Base-by-base conservation (phyloP, 192 early-diverging fungal genomes). In the Coemansia sp. region DNA sequence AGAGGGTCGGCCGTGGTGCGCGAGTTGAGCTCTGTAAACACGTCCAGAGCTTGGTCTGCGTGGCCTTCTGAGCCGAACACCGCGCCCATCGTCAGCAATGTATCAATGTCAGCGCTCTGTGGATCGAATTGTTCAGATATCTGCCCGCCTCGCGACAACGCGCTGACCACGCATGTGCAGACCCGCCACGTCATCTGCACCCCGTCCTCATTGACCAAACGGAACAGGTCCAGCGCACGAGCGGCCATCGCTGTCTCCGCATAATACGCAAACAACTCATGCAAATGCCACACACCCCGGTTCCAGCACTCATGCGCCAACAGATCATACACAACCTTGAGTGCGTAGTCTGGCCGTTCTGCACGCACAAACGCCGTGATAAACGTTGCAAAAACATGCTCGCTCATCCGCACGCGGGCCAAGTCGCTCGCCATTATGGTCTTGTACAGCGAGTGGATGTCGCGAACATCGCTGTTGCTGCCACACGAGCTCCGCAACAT, bases 311-410 rank as follows among this genome's bases (percentile, higher is more conserved):
- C 67, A 31, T 79, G 71, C 4, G 17, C 38, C 5, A 67, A 26
- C 56, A 79, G 36, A 18, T 67, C 71, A 4, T 61, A 24, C 52
- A 70, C 15, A n/a, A 28, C 67, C 17, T 21, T 21, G 5, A 63
- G 23, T 14, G 76, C 76, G 20, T 64, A 64, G 61, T 72, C 71
- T n/a, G 63, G 5, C 23, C 61, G 52, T 1, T 46, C 42, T 8
- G 31, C 31, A 7, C 64, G 61, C 17, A 79, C 64, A 70, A 79
- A 79, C 47, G 49, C 42, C 54, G 59, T 56, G 23, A 72, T 69
- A n/a, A 79, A 79, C 28, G 60, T 60, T 18, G 63, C 71, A 55
- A 73, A 79, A 1, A 70, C 36, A n/a, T 61, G 76, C 7, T 34
- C 28, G 20, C 47, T 73, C 71, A 79, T 60, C 46, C 36, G 20